Base-by-base conservation (phyloP, 176 grass and related monocot species). In the Musa acuminata region DNA sequence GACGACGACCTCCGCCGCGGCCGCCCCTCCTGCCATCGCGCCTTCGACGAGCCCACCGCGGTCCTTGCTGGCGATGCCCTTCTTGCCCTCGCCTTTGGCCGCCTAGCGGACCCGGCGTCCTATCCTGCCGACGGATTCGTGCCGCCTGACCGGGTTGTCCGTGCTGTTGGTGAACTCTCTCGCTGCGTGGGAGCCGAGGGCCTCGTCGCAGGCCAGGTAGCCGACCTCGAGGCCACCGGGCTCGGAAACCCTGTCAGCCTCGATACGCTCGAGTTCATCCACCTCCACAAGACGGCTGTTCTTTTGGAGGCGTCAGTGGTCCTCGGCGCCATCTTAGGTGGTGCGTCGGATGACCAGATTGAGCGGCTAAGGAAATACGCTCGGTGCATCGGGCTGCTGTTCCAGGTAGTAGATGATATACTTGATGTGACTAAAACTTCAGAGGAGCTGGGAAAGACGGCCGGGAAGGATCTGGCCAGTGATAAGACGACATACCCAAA, bases 401-500 rank as follows among this genome's bases (percentile, higher is more conserved):
- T 65, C 14, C 77, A 82, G 57, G 70, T 82, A 26, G 82, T 81
- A 43, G 73, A 84, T 43, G 35, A 43, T 4, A 43, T 43, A 43
- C 35, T 43, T 43, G 35, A 43, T 43, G 35, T 43, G 35, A 43
- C 35, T 43, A 43, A 5, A 43, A 6, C 35, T 43, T 43, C 35
- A 43, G 35, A 43, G 35, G 35, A 43, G 35, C 35, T 43, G 35
- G 35, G 35, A 43, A 43, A 43, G 35, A 43, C 35, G 35, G 35
- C 35, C 0, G 86, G 86, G 4, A 88, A 88, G 81, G 86, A 88
- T 64, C 55, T 64, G 8, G 71, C 62, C 52, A 59, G 52, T 60
- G 82, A 74, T 19, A 88, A 88, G 78, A 69, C 86, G 25, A 85
- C 82, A 8, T 88, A 88, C 49, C 82, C 86, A 22, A 74, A 81